These are phyloP conservation scores for Boletus rubescentipes DNA, from an alignment of 768 basidiomycete species.

Conservation along the genomic window DNA sequence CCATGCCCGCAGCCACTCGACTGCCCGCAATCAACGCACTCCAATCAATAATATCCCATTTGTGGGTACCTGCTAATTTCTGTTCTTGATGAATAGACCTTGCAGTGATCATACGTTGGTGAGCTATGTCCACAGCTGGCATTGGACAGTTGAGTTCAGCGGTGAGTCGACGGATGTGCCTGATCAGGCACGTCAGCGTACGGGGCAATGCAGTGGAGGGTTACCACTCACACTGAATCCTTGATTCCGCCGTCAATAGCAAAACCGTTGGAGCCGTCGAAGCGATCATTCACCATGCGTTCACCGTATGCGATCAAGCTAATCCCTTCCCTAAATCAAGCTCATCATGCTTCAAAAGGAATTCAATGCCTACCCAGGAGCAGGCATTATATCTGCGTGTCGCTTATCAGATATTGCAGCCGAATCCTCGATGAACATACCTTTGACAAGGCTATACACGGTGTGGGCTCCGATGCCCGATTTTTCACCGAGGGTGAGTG, in stretches of 20 bases:
- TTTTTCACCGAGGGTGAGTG: constrained; percentile 84
- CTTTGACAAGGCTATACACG: constrained; percentile 58
- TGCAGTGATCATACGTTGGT: constrained; percentile 77
- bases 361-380: constrained; percentile 46
- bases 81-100: constrained; percentile 62
- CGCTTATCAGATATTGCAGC: constrained; percentile 14
- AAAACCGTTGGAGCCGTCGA: constrained; percentile 75
- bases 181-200: constrained; percentile 21
- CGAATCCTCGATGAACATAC: constrained; percentile 31
- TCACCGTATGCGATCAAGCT: constrained; percentile 59
- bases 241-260: constrained; percentile 86
- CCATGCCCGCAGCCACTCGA: constrained; percentile 70
- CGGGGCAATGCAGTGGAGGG: neutral
- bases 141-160: constrained; percentile 65
- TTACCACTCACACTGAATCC: constrained; percentile 58
- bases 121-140: constrained; percentile 70
- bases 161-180: constrained; percentile 70
- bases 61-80: constrained; percentile 43
- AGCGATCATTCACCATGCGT: constrained; percentile 71
- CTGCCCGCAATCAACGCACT: constrained; percentile 76
- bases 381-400: constrained; percentile 66
- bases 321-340: constrained; percentile 1
- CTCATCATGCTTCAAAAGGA: neutral
- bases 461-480: constrained; percentile 70
- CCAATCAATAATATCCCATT: constrained; percentile 75